Conservation (phyloP, 75 land plant genomes). For the Sequoia sempervirens region DNA sequence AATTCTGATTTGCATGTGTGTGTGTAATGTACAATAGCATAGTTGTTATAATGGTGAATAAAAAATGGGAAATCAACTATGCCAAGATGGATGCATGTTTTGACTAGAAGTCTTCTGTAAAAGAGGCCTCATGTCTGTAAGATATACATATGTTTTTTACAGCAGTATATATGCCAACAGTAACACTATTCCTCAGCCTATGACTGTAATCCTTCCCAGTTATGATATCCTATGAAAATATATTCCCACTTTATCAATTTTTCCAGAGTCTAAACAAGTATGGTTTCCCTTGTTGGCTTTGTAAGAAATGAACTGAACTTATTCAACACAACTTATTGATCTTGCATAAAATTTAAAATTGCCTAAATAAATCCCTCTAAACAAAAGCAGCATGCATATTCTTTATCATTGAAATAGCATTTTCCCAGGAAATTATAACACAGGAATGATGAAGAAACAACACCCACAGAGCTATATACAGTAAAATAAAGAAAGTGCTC, state of each 20-base stretch:
- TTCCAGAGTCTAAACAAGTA: background rate
- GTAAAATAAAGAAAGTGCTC: slow-evolving; percentile 2
- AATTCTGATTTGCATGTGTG: too few relatives aligned
- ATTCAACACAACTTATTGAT: background rate
- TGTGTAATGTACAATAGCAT: background rate
- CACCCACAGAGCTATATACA: background rate
- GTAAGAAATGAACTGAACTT: background rate
- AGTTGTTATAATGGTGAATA: background rate
- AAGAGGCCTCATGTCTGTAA: background rate
- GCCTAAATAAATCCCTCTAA: background rate
- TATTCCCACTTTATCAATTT: background rate
- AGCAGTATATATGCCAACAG: background rate
- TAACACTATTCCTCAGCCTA: background rate
- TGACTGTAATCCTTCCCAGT: background rate
- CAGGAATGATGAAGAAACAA: background rate
- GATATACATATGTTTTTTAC: background rate
- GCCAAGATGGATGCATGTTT: background rate
- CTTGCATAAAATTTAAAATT: background rate
- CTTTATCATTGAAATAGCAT: background rate
- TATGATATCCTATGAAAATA: background rate
- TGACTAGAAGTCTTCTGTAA: background rate
- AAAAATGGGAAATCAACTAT: background rate
- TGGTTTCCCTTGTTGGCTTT: background rate
- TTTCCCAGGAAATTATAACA: background rate
- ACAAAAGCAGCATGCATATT: background rate